Evolutionary conservation across 129 eudicot genomes (phyloP).

Genomic region (Escallonia herrerae): DNA sequence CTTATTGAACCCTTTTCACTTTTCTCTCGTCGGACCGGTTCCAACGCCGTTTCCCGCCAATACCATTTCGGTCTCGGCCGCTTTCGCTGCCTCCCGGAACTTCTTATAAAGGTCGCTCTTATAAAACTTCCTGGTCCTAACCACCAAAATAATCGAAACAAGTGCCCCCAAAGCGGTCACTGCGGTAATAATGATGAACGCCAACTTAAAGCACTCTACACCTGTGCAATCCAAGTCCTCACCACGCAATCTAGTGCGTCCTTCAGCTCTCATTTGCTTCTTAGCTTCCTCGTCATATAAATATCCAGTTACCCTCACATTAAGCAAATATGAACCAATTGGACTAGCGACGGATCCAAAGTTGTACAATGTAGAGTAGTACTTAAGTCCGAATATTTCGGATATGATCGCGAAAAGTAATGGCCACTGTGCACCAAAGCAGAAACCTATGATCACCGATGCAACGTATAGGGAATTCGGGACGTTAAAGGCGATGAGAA

Average conservation of each 20-base stretch:
- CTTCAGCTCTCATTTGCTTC: constrained; percentile 50
- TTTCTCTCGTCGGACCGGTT: background rate
- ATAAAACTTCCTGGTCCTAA: constrained; percentile 71
- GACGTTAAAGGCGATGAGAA: constrained; percentile 63
- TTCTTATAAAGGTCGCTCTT: constrained; percentile 74
- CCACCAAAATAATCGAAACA: constrained; percentile 56
- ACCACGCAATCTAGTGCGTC: constrained; percentile 28
- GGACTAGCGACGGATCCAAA: constrained; percentile 89
- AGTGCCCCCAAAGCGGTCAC: constrained; percentile 58
- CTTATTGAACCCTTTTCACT: no score
- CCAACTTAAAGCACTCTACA: constrained; percentile 50
- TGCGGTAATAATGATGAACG: constrained; percentile 56
- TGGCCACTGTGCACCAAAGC: constrained; percentile 97
- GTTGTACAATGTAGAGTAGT: constrained; percentile 79
- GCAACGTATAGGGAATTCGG: constrained; percentile 67
- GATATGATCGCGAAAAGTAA: constrained; percentile 82
- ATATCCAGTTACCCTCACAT: constrained; percentile 66
- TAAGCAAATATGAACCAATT: constrained; percentile 59
- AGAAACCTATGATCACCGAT: constrained; percentile 78
- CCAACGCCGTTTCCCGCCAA: constrained; percentile 11
- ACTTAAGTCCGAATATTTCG: constrained; percentile 78
- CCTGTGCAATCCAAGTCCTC: constrained; percentile 63
- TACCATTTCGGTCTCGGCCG: constrained; percentile 43
- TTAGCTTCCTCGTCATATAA: constrained; percentile 67
- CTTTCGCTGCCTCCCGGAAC: constrained; percentile 46